Conservation (phyloP, 1,284 basidiomycete species). For the Phlebopus sp. region DNA sequence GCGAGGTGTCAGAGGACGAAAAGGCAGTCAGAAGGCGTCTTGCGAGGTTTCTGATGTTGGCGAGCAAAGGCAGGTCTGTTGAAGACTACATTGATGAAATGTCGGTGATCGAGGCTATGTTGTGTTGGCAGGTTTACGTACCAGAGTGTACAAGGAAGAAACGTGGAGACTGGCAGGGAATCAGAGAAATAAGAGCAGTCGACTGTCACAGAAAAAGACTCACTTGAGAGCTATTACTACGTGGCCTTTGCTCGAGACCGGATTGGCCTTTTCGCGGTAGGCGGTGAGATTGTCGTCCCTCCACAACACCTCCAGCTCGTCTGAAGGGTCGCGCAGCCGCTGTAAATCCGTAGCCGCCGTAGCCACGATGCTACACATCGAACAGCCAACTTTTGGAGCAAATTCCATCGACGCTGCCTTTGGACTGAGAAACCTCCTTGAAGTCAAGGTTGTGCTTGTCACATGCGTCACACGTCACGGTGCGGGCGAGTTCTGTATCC, state of each 20-base stretch:
- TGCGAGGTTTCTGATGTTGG: conserved; percentile 57
- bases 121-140: conserved; percentile 34
- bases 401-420: conserved; percentile 43
- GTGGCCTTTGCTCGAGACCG: conserved; percentile 68
- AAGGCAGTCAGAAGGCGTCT: conserved; percentile 51
- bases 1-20: conserved; percentile 32
- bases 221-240: conserved; percentile 74
- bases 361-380: conserved; percentile 72
- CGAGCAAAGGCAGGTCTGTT: conserved; percentile 68
- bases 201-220: conserved; percentile 30
- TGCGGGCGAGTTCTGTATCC: conserved; percentile 1
- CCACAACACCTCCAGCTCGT: conserved; percentile 61
- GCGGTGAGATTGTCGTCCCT: conserved; percentile 72
- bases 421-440: neutral
- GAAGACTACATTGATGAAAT: conserved; percentile 50
- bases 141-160: conserved; percentile 69
- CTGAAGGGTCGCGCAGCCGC: conserved; percentile 40
- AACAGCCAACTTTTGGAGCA: conserved; percentile 62
- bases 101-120: conserved; percentile 3
- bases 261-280: conserved; percentile 64
- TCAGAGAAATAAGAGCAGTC: conserved; percentile 11
- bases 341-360: conserved; percentile 41
- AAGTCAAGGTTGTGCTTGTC: neutral
- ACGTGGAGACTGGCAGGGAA: conserved; percentile 57
- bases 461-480: neutral